Base-by-base conservation (phyloP, 164 flowering plant species). In the Malania oleifera region DNA sequence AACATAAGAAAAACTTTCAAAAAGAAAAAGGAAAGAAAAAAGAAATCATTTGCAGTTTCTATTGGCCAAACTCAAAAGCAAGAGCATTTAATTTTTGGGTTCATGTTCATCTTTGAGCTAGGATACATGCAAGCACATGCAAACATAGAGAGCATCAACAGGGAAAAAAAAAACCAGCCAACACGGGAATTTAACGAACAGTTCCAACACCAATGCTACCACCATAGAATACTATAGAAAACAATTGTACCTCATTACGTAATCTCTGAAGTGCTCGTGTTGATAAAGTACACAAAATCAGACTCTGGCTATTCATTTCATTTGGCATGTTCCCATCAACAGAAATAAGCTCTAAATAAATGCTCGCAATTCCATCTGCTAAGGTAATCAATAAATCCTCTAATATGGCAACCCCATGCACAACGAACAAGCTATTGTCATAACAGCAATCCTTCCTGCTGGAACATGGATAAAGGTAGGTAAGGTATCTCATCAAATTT, bases 381-480 rank as follows among this genome's bases (percentile, higher is more conserved):
- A 93, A 55, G 52, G 77, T 76, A 68, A 90, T 81, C 63, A 93
- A 79, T 78, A 93, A 71, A 73, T 93, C 99, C 78, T 90, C 97
- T 67, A 93, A 79, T 60, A 93, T 79, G 62, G 83, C 74, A 66
- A 79, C 75, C 43, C 80, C 86, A 67, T 85, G 77, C 43, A 59
- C 54, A 50, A 64, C 24, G 73, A 80, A 81, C 62, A 90, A 72
- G 67, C 69, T 75, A 34, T 39, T 23, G 60, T 78, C 90, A 69
- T 83, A 88, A 61, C 59, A 72, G 73, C 82, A 63, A 45, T 61
- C 70, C 37, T 57, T 62, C 79, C 96, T 88, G 86, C 44, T 49
- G 52, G 39, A 58, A 38, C 19, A 54, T 7, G 61, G 46, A 53
- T 4, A 14, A 26, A 56, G 7, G 39, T 37, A 34, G 18, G 22